Percentiles rank a stretch among this genome's conserved stretches.
Conservation (phyloP, 1,139 yeast genomes). For the Scheffersomyces illinoinensis region DNA sequence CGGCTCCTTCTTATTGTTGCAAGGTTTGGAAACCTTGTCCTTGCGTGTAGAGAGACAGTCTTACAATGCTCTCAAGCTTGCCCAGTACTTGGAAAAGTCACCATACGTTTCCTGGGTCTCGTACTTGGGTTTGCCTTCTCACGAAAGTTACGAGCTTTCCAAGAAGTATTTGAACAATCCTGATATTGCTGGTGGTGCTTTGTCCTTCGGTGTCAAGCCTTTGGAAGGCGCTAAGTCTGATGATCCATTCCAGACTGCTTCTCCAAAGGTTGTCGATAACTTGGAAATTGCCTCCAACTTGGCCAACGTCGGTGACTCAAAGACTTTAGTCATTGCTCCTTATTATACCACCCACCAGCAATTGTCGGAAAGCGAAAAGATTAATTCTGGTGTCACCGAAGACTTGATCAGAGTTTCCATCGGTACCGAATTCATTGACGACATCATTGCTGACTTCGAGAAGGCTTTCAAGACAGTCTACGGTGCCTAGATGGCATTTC, state of each 20-base stretch:
- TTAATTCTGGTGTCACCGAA: constrained; percentile 79
- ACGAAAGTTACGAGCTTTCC: constrained; percentile 78
- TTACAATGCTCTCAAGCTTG: constrained; percentile 78
- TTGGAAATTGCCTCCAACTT: constrained; percentile 85
- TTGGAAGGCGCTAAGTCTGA: constrained; percentile 42
- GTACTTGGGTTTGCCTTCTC: constrained; percentile 86
- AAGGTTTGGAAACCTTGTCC: constrained; percentile 92
- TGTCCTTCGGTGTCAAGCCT: constrained; percentile 85
- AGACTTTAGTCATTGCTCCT: constrained; percentile 93
- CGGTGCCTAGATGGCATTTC: constrained; percentile 7
- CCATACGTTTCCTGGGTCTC: constrained; percentile 84
- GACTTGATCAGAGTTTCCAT: constrained; percentile 87
- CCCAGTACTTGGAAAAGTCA: constrained; percentile 70
- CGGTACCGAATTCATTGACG: constrained; percentile 89
- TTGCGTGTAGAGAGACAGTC: constrained; percentile 93
- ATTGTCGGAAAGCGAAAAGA: constrained; percentile 76
- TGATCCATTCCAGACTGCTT: constrained; percentile 68
- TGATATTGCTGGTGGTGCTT: constrained; percentile 81
- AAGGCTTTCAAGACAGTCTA: constrained; percentile 68
- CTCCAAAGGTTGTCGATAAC: constrained; percentile 79
- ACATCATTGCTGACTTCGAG: constrained; percentile 82
- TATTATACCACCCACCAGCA: constrained; percentile 95
- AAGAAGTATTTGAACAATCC: constrained; percentile 68
- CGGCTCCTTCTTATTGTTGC: constrained; percentile 79
- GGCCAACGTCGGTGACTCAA: constrained; percentile 96